Evolutionary conservation across 257 asterid species (phyloP).

Genomic region (Solanum chiquidenum): DNA sequence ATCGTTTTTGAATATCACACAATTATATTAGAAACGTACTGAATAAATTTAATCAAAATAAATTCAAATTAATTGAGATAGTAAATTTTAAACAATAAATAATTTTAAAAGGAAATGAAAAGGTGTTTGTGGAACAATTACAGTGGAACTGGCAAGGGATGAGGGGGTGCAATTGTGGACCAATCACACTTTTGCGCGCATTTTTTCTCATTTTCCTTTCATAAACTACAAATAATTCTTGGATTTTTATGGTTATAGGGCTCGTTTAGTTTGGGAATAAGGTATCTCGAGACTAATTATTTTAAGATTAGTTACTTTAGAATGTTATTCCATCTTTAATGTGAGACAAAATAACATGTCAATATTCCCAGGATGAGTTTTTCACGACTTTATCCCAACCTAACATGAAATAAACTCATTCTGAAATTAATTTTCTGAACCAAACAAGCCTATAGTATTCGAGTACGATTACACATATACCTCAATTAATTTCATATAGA

Average conservation of each 20-base stretch:
- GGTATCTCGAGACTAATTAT: too few species aligned
- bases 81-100: neutral
- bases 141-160: neutral
- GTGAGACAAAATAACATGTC: neutral
- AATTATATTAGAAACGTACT: neutral
- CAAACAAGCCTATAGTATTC: neutral
- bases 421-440: too few species aligned
- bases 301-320: neutral
- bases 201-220: neutral
- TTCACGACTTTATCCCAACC: fast-evolving
- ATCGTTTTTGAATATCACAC: neutral
- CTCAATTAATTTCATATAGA: neutral
- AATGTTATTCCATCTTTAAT: too few species aligned
- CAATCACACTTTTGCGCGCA: neutral
- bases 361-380: too few species aligned
- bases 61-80: neutral
- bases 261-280: neutral
- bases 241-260: neutral
- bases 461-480: fast-evolving
- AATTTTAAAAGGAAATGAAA: neutral
- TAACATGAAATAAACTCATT: too few species aligned
- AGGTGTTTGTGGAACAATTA: neutral
- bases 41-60: neutral
- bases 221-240: neutral
- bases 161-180: neutral